A percentile compares a stretch with the other conserved stretches of the same genome.
These are phyloP conservation scores for Leucocoprinus birnbaumii DNA, from an alignment of 768 basidiomycete species.

Conservation along the genomic window DNA sequence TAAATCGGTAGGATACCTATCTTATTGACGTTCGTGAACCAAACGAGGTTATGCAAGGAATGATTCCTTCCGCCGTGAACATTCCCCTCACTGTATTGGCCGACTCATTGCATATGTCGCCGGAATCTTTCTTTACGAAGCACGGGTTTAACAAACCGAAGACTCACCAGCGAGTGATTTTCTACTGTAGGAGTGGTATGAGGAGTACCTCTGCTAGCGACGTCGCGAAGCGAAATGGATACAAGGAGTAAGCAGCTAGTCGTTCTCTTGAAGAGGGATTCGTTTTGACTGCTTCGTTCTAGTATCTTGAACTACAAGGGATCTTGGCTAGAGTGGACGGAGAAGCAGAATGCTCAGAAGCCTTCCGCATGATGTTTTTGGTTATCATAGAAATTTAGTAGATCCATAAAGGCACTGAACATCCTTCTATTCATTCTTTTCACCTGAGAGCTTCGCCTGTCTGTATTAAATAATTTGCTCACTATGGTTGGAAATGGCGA, in stretches of 20 bases:
- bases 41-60: constrained; percentile 86
- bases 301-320: constrained; percentile 79
- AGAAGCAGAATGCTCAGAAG: constrained; percentile 39
- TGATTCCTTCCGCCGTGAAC: constrained; percentile 91
- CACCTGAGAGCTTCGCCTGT: too few species aligned
- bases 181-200: constrained; percentile 90
- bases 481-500: too few species aligned
- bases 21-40: constrained; percentile 92
- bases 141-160: constrained; percentile 76
- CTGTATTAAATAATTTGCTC: too few species aligned
- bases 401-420: too few species aligned
- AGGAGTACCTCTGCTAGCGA: constrained; percentile 82
- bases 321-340: constrained; percentile 86
- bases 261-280: neutral
- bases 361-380: constrained; percentile 1
- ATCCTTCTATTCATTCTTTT: too few species aligned
- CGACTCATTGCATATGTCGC: constrained; percentile 55
- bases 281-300: constrained; percentile 1
- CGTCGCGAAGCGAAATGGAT: constrained; percentile 79
- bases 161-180: constrained; percentile 71
- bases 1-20: constrained; percentile 52
- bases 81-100: constrained; percentile 80
- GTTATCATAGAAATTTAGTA: neutral
- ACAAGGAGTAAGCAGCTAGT: constrained; percentile 56
- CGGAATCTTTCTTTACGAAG: constrained; percentile 55